Percentiles rank a stretch among this genome's conserved stretches.
Evolutionary conservation across 2,329 filamentous ascomycete species (phyloP).

Genomic region (Acephala macrosclerotiorum): DNA sequence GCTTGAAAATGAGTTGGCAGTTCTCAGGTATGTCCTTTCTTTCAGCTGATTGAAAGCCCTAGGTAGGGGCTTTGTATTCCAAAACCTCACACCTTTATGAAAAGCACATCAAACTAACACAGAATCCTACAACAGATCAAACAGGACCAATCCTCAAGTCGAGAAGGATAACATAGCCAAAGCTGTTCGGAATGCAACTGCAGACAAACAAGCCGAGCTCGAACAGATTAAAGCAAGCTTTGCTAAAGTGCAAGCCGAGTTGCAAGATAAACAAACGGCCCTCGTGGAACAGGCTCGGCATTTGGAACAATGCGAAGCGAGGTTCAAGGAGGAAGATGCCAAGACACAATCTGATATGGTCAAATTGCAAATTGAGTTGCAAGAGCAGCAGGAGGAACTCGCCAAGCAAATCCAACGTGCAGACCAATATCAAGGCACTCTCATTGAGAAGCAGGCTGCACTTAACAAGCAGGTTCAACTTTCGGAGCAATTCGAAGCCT

Average conservation of each 20-base stretch:
- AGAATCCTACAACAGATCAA: neutral
- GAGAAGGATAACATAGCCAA: neutral
- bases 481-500: neutral
- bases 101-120: neutral
- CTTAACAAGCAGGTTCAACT: neutral
- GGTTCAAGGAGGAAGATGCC: neutral
- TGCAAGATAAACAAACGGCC: neutral
- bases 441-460: neutral
- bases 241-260: neutral
- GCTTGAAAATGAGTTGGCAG: neutral
- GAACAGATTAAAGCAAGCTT: neutral
- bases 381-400: too few relatives aligned
- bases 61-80: too few relatives aligned
- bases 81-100: too few relatives aligned
- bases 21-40: neutral
- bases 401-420: too few relatives aligned
- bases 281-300: neutral
- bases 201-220: neutral
- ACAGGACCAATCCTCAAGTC: neutral
- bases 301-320: neutral
- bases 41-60: neutral
- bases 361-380: too few relatives aligned
- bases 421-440: too few relatives aligned
- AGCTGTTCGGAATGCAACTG: constrained; percentile 3
- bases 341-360: neutral